These are phyloP conservation scores for Solanum sejunctum DNA, from an alignment of 257 asterid genomes.

Conservation along the genomic window DNA sequence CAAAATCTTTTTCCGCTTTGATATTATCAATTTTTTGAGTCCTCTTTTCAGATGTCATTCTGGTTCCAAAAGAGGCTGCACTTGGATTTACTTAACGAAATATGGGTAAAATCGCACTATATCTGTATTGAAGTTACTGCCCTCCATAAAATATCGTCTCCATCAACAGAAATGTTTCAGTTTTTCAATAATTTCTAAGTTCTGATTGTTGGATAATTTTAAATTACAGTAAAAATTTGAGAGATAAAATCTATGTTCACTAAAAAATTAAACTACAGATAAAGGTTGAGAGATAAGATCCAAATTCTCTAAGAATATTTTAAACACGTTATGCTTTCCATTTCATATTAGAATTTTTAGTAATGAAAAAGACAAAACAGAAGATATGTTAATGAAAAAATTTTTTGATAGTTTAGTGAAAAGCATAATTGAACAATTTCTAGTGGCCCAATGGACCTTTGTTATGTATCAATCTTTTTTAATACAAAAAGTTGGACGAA, in stretches of 20 bases:
- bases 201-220: neutral
- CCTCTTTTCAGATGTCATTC: neutral
- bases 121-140: neutral
- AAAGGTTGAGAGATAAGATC: too few relatives aligned
- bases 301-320: neutral
- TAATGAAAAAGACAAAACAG: neutral
- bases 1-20: neutral
- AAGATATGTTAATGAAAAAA: neutral
- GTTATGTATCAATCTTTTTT: neutral
- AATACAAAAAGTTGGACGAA: neutral
- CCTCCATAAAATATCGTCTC: neutral
- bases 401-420: neutral
- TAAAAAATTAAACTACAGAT: too few relatives aligned
- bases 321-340: too few relatives aligned
- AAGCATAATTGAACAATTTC: neutral
- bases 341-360: neutral
- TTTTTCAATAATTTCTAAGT: neutral
- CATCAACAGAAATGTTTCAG: neutral
- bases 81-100: neutral
- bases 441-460: neutral
- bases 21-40: neutral
- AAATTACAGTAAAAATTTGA: neutral
- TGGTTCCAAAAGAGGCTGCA: neutral
- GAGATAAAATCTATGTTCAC: neutral
- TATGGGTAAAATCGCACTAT: neutral